Evolutionary conservation across 2,329 filamentous ascomycete genomes (phyloP).

Genomic region (Pseudogymnoascus sp.): DNA sequence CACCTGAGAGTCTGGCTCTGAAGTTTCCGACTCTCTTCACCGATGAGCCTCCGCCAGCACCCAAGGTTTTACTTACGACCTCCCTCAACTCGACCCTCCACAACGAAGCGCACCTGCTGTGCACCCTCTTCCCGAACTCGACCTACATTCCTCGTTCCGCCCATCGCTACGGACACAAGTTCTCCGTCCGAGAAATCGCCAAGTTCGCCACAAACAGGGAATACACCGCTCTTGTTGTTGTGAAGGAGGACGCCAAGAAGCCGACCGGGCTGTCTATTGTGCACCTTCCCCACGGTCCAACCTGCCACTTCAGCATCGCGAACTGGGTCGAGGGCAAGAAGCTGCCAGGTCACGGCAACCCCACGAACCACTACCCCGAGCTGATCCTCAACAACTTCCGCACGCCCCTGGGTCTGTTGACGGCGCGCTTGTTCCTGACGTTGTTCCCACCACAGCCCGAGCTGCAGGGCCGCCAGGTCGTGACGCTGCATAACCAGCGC

Average conservation of each 20-base stretch:
- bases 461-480: conserved; percentile 77
- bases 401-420: conserved; percentile 82
- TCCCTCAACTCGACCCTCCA: conserved; percentile 85
- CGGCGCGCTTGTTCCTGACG: conserved; percentile 75
- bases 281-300: conserved; percentile 77
- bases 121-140: conserved; percentile 70
- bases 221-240: conserved; percentile 76
- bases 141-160: conserved; percentile 81
- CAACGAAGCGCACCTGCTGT: conserved; percentile 70
- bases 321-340: conserved; percentile 88
- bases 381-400: conserved; percentile 90
- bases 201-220: conserved; percentile 75
- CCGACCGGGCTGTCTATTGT: conserved; percentile 78
- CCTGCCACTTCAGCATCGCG: conserved; percentile 84
- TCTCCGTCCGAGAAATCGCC: conserved; percentile 84
- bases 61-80: conserved; percentile 90
- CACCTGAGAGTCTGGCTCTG: conserved; percentile 51
- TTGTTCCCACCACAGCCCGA: conserved; percentile 79
- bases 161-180: conserved; percentile 82
- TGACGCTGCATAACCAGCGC: conserved; percentile 89
- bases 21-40: conserved; percentile 60
- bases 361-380: conserved; percentile 86
- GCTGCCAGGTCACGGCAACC: conserved; percentile 79
- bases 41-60: conserved; percentile 52
- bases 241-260: conserved; percentile 85